A percentile compares a stretch with the other conserved stretches of the same genome.
phyloP scores from a whole-genome alignment of 2,329 filamentous ascomycete species.

The Diaporthe batatas region DNA sequence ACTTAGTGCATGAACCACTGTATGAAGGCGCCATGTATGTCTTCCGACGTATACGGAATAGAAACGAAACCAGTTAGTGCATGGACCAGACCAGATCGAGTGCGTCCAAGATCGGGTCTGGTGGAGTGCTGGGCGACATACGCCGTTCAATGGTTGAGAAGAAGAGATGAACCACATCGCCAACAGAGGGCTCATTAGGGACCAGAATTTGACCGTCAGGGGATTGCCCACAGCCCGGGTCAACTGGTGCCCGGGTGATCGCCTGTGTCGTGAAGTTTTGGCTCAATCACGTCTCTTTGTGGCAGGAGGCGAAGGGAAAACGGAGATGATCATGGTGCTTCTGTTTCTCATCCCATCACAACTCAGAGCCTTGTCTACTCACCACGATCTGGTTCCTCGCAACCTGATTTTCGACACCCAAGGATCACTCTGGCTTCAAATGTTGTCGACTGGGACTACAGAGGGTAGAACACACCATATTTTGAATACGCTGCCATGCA shows the following conservation, averaged over 20 bases:
- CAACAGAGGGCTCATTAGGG: not conserved
- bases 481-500: conserved; percentile 20
- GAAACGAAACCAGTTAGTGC: no score
- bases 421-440: not conserved
- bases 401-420: not conserved
- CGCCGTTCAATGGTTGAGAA: not conserved
- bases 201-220: not conserved
- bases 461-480: conserved; percentile 4
- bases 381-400: not conserved
- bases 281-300: not conserved
- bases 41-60: no score
- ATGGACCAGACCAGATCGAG: not conserved
- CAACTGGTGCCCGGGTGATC: not conserved
- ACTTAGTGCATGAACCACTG: not conserved
- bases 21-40: no score
- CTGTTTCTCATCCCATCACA: not conserved
- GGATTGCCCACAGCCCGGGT: not conserved
- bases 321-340: not conserved
- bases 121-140: not conserved
- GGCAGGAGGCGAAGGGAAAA: not conserved
- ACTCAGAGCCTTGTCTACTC: not conserved
- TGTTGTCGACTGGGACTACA: not conserved
- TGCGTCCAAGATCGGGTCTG: not conserved
- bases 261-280: not conserved
- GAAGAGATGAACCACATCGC: not conserved